A percentile compares a stretch with the other conserved stretches of the same genome.
These are phyloP conservation scores for Claviceps digitariae DNA, from an alignment of 2,329 filamentous ascomycete species.

Conservation along the genomic window DNA sequence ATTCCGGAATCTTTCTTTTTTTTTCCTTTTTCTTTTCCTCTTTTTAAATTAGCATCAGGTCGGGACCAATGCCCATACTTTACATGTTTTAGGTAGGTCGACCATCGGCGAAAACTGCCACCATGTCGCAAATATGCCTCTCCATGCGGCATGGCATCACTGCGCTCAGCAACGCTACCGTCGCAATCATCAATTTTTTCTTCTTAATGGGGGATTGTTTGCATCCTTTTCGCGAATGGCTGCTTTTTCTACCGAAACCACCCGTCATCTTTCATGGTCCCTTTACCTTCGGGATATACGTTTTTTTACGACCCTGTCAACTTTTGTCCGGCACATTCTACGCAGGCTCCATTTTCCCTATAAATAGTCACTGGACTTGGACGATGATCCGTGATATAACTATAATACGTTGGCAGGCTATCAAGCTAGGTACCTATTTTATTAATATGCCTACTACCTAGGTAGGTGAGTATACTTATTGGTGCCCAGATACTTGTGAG, in stretches of 20 bases:
- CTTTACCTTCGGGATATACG: background rate
- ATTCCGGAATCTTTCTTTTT: too few species aligned
- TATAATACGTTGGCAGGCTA: too few species aligned
- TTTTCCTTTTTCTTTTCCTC: too few species aligned
- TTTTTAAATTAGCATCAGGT: too few species aligned
- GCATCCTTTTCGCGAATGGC: background rate
- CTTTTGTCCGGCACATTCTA: background rate
- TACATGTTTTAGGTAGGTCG: background rate
- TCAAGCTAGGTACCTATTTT: too few species aligned
- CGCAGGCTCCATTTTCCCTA: background rate
- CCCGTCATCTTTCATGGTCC: background rate
- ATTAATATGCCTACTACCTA: too few species aligned
- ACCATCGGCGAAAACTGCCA: background rate
- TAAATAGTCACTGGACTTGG: too few species aligned
- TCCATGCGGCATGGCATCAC: background rate
- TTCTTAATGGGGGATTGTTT: background rate
- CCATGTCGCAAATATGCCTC: background rate
- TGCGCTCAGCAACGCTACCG: background rate
- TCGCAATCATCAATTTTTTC: background rate
- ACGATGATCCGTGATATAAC: too few species aligned
- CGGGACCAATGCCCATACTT: too few species aligned
- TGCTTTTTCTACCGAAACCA: background rate
- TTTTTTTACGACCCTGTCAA: background rate
- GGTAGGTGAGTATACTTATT: background rate
- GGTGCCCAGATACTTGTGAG: too few species aligned